Evolutionary conservation across 2,329 filamentous ascomycete species (phyloP), one percentile per base, ranked within the genome.

Genomic region (Escovopsis weberi): DNA sequence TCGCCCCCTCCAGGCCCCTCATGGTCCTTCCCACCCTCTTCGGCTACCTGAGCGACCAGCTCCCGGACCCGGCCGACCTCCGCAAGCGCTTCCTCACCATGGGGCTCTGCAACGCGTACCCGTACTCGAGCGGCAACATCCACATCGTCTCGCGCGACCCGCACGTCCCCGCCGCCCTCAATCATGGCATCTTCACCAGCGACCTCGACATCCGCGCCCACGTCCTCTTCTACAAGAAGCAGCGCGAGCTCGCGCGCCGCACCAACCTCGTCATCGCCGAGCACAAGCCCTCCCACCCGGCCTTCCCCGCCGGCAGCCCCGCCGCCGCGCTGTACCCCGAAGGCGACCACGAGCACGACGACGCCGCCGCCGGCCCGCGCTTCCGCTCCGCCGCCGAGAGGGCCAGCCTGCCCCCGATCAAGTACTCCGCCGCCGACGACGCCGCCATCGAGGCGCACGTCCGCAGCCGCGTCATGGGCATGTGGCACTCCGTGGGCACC

Each of bases 181-280:
- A 75, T 43, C 59, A 68, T 0, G 76, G 75, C 10, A 77, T 69
- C 57, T 37, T 55, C n/a, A 41, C 45, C 6, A 58, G 66, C 23
- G 63, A 64, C 2, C 55, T 73, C 23, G 76, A 80, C 51, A 30
- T 79, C 26, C 71, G 71, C 53, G 74, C 68, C 50, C 68, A 74
- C 11, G 50, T 77, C 10, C 80, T 76, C 75, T 68, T 63, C 1
- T 82, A 82, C 62, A 82, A 82, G 59, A 72, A 70, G 48, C 65
- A 68, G 34, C 72, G 78, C 3, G 76, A 80, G 55, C 68, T 80
- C 42, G 61, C 67, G 19, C 69, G 77, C 3, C 70, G 75, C 12
- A 70, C 74, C 52, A 56, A 65, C 2, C 62, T 66, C 44, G 78
- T 70, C 57, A 50, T 63, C 43, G 63, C 72, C 51, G 64, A 72